These are phyloP conservation scores for Vigna unguiculata DNA, from an alignment of 306 rosid species.

Conservation along the genomic window DNA sequence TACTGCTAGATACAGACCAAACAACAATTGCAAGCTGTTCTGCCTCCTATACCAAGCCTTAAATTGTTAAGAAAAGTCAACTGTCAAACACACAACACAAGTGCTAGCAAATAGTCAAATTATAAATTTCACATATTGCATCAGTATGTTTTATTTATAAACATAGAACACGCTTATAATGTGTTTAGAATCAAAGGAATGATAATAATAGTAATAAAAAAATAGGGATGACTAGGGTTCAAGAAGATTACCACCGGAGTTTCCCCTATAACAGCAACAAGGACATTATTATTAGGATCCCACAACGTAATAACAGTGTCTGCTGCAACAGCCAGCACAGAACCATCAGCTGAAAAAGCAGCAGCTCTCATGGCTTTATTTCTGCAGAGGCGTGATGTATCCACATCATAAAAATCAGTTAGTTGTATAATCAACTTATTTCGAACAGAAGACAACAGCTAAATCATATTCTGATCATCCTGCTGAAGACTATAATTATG, in stretches of 20 bases:
- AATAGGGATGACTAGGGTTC: slow-evolving; percentile 23
- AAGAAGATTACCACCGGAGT: slow-evolving; percentile 58
- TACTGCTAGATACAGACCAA: slow-evolving; percentile 17
- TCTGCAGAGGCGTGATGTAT: slow-evolving; percentile 54
- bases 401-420: slow-evolving; percentile 31
- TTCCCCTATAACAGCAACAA: slow-evolving; percentile 86
- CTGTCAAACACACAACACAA: slow-evolving; percentile 21
- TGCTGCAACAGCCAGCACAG: slow-evolving; percentile 94
- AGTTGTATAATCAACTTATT: slow-evolving; percentile 40
- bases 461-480: slow-evolving; percentile 24
- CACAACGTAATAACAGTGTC: slow-evolving; percentile 87
- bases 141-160: slow-evolving; percentile 20
- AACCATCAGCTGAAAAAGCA: slow-evolving; percentile 91
- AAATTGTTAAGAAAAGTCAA: slow-evolving; percentile 21
- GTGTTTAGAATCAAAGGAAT: slow-evolving; percentile 22
- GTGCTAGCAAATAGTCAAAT: slow-evolving; percentile 7
- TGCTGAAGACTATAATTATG: background rate
- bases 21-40: background rate
- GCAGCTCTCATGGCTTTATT: slow-evolving; percentile 89
- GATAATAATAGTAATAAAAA: background rate
- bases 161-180: slow-evolving; percentile 7
- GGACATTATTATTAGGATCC: slow-evolving; percentile 88
- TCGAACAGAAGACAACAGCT: slow-evolving; percentile 33
- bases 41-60: slow-evolving; percentile 7
- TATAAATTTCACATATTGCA: background rate